Percentiles rank a stretch among this genome's conserved stretches.
Evolutionary conservation across 352 stramenopile species (phyloP).

Genomic region (Thraustochytrium sp.): DNA sequence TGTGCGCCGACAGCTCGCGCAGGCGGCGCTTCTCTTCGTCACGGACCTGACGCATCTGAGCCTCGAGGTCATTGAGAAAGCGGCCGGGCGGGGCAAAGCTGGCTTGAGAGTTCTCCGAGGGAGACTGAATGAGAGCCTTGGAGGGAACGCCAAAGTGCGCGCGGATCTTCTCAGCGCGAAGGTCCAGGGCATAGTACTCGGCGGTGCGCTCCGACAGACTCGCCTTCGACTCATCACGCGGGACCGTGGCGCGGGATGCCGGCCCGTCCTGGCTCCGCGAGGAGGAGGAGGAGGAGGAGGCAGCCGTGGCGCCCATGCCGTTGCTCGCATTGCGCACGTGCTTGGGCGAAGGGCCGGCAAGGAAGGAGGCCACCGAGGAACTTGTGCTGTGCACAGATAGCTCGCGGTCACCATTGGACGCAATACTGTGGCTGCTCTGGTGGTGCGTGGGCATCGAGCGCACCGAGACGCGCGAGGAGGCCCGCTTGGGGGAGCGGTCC

Average conservation of each 20-base stretch:
- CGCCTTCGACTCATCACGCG: no score
- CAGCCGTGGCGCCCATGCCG: neutral
- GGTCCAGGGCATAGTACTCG: conserved; percentile 1
- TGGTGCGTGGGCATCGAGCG: no score
- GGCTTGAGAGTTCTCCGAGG: neutral
- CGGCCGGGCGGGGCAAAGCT: conserved; percentile 19
- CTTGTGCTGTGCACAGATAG: no score
- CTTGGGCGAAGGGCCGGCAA: no score
- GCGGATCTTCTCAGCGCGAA: conserved; percentile 16
- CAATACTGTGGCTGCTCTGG: no score
- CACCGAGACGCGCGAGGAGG: neutral
- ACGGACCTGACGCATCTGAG: conserved; percentile 11
- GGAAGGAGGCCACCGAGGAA: no score
- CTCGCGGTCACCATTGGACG: no score
- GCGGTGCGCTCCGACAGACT: neutral
- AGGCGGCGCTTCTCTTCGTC: conserved; percentile 2
- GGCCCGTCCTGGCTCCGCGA: no score
- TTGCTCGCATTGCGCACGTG: neutral
- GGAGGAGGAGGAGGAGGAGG: no score
- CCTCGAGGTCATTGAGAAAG: conserved; percentile 37
- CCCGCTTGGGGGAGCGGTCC: neutral
- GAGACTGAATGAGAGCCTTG: neutral
- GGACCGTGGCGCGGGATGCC: no score
- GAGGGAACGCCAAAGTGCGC: neutral
- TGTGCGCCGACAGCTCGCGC: no score